phyloP scores from a whole-genome alignment of 345 rosid genomes.

The Citrus mangshanensis region DNA sequence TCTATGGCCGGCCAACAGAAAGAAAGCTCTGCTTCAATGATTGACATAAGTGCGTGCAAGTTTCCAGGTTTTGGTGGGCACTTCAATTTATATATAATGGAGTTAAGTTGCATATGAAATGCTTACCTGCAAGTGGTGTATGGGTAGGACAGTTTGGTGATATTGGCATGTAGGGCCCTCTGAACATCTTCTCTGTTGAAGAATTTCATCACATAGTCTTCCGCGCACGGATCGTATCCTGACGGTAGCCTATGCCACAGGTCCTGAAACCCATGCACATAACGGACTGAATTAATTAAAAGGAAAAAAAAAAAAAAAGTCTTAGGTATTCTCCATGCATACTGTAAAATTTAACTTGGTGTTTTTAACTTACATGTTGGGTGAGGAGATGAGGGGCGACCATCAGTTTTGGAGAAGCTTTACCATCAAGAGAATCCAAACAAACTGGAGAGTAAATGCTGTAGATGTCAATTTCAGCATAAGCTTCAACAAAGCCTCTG shows the following conservation, averaged over 20 bases:
- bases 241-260: constrained; percentile 45
- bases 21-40: constrained; percentile 17
- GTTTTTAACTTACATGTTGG: constrained; percentile 19
- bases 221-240: constrained; percentile 77
- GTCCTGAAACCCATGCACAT: constrained; percentile 31
- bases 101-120: background rate
- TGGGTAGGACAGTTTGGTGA: constrained; percentile 57
- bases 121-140: constrained; percentile 64
- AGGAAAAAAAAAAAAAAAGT: too few species aligned
- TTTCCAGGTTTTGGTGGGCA: background rate
- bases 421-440: constrained; percentile 4
- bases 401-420: constrained; percentile 20
- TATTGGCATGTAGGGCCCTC: constrained; percentile 63
- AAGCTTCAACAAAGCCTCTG: constrained; percentile 37
- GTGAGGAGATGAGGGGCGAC: constrained; percentile 33
- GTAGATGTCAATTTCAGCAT: constrained; percentile 58
- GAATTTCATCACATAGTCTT: constrained; percentile 42
- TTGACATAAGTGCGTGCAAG: constrained; percentile 10
- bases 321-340: too few species aligned
- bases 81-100: background rate
- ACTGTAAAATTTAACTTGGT: too few species aligned
- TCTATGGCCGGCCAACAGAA: background rate
- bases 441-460: constrained; percentile 67
- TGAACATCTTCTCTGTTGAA: constrained; percentile 77
- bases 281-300: background rate